Evolutionary conservation across 352 stramenopile species (phyloP), one percentile per base, ranked within the genome.

Genomic region (Globisporangium lucens): DNA sequence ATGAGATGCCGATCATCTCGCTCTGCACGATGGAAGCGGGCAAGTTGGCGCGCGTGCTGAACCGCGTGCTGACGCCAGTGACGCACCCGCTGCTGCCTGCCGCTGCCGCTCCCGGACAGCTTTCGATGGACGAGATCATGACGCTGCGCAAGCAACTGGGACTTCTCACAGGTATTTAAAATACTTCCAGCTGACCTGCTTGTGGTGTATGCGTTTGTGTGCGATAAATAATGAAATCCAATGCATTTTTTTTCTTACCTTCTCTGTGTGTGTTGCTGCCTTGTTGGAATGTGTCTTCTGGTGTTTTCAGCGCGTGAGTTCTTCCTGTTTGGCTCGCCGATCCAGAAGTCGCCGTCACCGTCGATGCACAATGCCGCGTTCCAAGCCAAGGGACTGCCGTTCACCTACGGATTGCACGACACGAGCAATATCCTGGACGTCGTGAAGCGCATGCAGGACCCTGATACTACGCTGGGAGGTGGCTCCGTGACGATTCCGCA

Each of bases 291-390:
- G 67, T 57, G 64, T 43, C 27, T 30, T 5, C 22, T 17, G n/a
- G 3, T 30, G n/a, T 67, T n/a, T 56, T 24, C 52, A 94, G 80
- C 41, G 35, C 88, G 76, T 22, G 82, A 88, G 58, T 99, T 98
- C 80, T 98, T 85, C 64, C 96, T 99, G 65, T 95, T 99, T 73
- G 98, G 98, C 47, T 91, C 90, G 38, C 97, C 98, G 41, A 99
- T 99, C 75, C 80, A 87, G 29, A 94, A 98, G 66, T 99, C 94
- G 30, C 95, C 98, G 36, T 99, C 96, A 65, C 97, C 97, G 41
- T 83, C 94, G 61, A 99, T 99, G 93, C 98, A 99, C 76, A 98
- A 98, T 52, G 83, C 94, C 3, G 97, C 94, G 24, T 99, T 99
- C 79, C 71, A 76, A 22, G 85, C 83, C 4, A 80, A 86, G 13